Percentiles rank a stretch among this genome's conserved stretches.
Evolutionary conservation across 2,329 filamentous ascomycete species (phyloP).

Genomic region (Massarina eburnea): DNA sequence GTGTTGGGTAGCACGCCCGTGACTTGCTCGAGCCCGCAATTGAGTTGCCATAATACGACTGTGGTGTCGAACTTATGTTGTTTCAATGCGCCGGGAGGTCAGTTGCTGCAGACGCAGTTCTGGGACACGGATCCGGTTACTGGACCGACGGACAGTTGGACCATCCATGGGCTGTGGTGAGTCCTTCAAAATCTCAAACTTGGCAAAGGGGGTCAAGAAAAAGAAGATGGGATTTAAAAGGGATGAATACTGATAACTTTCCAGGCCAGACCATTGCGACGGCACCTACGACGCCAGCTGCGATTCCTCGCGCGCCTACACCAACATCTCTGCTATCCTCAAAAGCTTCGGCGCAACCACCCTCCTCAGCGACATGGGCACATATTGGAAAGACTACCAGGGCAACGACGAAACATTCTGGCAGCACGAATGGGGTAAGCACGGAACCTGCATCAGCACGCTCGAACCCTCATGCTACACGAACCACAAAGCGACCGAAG

Average conservation of each 20-base stretch:
- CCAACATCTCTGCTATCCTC: slow-evolving; percentile 66
- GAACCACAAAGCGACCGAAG: slow-evolving; percentile 58
- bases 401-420: slow-evolving; percentile 67
- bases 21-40: slow-evolving; percentile 44
- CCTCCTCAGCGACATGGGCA: slow-evolving; percentile 67
- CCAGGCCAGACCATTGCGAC: slow-evolving; percentile 60
- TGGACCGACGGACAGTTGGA: slow-evolving; percentile 71
- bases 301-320: slow-evolving; percentile 62
- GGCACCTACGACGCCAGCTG: slow-evolving; percentile 69
- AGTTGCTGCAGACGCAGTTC: slow-evolving; percentile 74
- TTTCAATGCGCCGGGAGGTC: slow-evolving; percentile 71
- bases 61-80: slow-evolving; percentile 68
- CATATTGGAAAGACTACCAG: slow-evolving; percentile 70
- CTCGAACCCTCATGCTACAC: slow-evolving; percentile 66
- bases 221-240: not conserved
- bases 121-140: slow-evolving; percentile 69
- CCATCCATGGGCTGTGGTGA: slow-evolving; percentile 69
- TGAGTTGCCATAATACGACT: slow-evolving; percentile 67
- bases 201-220: not conserved
- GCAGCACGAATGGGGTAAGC: slow-evolving; percentile 72
- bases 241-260: not conserved
- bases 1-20: slow-evolving; percentile 29
- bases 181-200: slow-evolving; percentile 10
- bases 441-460: slow-evolving; percentile 73
- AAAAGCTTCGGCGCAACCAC: slow-evolving; percentile 55